A percentile compares a stretch with the other conserved stretches of the same genome.
These are phyloP conservation scores for Tillandsia fasciculata DNA, from an alignment of 176 grass and related monocot species.

Conservation along the genomic window DNA sequence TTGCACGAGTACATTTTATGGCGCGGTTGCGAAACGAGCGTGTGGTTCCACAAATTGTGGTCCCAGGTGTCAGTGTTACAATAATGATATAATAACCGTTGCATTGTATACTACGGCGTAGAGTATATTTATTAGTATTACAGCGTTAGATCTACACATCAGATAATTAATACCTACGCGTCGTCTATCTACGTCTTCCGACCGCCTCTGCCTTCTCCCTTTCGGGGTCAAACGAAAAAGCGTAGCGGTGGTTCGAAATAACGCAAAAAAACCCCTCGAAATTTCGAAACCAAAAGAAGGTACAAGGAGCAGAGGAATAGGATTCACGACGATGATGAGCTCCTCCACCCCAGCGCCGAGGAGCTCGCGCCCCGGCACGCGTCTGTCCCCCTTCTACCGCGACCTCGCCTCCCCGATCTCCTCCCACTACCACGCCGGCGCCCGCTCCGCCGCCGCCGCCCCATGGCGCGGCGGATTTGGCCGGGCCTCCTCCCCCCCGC, in stretches of 20 bases:
- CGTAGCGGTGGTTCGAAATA: background rate
- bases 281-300: background rate
- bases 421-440: conserved; percentile 38
- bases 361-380: background rate
- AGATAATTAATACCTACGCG: background rate
- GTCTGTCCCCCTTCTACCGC: background rate
- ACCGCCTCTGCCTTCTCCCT: background rate
- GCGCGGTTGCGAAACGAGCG: no score
- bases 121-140: no score
- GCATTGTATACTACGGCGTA: background rate
- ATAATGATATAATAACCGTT: background rate
- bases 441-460: conserved; percentile 29
- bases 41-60: no score
- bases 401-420: conserved; percentile 20
- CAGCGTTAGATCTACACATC: background rate
- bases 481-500: conserved; percentile 17
- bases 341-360: conserved; percentile 19
- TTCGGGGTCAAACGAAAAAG: background rate
- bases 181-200: background rate
- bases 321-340: conserved; percentile 16
- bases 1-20: no score
- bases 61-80: background rate
- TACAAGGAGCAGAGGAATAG: background rate
- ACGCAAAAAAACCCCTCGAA: background rate
- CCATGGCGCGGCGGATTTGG: background rate